Evolutionary conservation across 2,329 filamentous ascomycete genomes (phyloP), one percentile per base, ranked within the genome.

Genomic region (Thielaviopsis euricoi): DNA sequence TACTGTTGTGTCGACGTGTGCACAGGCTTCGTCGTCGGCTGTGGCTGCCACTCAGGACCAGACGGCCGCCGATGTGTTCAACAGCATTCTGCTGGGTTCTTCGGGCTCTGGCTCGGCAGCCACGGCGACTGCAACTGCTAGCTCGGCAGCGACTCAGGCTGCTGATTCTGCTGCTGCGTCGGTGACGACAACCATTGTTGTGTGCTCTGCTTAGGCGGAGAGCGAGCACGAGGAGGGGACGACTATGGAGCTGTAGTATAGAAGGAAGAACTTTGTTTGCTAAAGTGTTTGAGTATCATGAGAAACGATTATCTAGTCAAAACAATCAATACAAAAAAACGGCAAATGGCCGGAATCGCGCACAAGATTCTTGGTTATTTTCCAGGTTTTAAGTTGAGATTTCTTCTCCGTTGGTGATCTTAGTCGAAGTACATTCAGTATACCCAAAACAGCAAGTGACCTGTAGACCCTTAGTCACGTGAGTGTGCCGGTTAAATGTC

Each of bases 1-100:
- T 1, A 62, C 60, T 3, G 61, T 61, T 3, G 60, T 61, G 4
- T 61, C 64, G 6, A 59, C 59, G 15, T 66, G 65, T 49, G 59
- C 54, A 53, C 62, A 17, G 13, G 61, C 61, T 15, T 60, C 55
- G 25, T 58, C 62, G 17, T 56, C 63, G 1, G 65, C 62, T 6
- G 62, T 62, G 6, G 58, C 63, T 21, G 63, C 63, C 43, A 59
- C 58, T 0, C 63, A 66, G 58, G 62, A 63, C 53, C 61, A 64
- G 61, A 56, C 64, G 33, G 65, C 65, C n/a, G 64, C 65, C 6
- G 61, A 65, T 51, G 59, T 59, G n/a, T 66, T 66, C 58, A 66
- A 66, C 60, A 56, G 43, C 15, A 53, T 59, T 25, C 49, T 61
- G n/a, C 49, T 15, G 25, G 21, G 49, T 19, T 29, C 22, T n/a